phyloP scores from a whole-genome alignment of 2,329 filamentous ascomycete species.

The Albifimbria verrucaria region DNA sequence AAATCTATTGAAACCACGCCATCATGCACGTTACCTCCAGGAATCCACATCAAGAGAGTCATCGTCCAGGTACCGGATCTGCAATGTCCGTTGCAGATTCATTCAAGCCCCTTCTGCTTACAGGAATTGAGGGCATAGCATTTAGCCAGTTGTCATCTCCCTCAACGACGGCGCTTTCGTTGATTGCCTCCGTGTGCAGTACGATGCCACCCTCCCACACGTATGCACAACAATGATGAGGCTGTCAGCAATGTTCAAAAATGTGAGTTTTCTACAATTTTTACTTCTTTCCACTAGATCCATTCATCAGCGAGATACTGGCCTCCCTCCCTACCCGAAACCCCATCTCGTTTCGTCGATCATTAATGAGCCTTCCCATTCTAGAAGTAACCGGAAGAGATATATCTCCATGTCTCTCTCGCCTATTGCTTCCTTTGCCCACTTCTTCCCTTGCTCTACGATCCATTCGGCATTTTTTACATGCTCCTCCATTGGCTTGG shows the following conservation, averaged over 20 bases:
- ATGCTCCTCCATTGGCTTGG: slow-evolving; percentile 46
- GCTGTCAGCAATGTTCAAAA: too few relatives aligned
- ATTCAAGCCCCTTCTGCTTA: background rate
- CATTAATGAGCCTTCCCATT: slow-evolving; percentile 72
- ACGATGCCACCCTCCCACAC: background rate
- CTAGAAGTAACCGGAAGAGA: slow-evolving; percentile 71
- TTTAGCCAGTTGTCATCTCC: too few relatives aligned
- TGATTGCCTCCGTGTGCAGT: too few relatives aligned
- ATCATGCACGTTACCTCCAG: background rate
- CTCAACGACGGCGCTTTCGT: too few relatives aligned
- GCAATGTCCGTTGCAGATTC: background rate
- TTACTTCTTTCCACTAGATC: slow-evolving; percentile 13
- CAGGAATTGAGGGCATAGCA: too few relatives aligned
- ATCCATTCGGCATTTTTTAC: slow-evolving; percentile 59
- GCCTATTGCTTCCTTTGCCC: slow-evolving; percentile 61
- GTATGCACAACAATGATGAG: too few relatives aligned
- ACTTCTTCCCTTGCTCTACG: slow-evolving; percentile 60
- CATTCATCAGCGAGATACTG: slow-evolving; percentile 25
- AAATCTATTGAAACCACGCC: background rate
- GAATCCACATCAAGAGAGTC: background rate
- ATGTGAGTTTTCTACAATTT: too few relatives aligned
- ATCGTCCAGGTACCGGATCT: background rate
- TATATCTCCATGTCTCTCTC: slow-evolving; percentile 79
- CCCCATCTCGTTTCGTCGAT: slow-evolving; percentile 48
- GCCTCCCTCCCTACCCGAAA: slow-evolving; percentile 25